These are phyloP conservation scores for Prorocentrum cordatum DNA, from an alignment of 169 alveolate species.

Conservation along the genomic window DNA sequence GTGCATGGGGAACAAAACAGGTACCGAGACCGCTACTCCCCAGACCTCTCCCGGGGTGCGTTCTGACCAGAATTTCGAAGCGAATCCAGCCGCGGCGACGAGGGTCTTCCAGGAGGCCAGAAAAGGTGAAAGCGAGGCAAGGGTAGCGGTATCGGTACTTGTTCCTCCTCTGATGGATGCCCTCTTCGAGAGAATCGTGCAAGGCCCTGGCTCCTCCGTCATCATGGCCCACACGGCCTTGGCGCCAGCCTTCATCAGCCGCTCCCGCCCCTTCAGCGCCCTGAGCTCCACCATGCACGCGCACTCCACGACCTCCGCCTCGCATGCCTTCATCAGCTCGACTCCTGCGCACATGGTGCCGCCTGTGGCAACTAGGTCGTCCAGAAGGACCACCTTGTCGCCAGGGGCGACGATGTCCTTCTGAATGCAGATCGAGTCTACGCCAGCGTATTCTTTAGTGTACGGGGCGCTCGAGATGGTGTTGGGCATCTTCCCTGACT, in stretches of 20 bases:
- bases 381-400: constrained; percentile 40
- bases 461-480: constrained; percentile 61
- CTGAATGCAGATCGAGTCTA: constrained; percentile 40
- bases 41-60: too few relatives aligned
- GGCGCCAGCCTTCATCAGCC: constrained; percentile 24
- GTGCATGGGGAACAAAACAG: too few relatives aligned
- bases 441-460: constrained; percentile 63
- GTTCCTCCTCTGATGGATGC: too few relatives aligned
- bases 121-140: too few relatives aligned
- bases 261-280: constrained; percentile 37
- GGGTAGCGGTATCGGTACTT: too few relatives aligned
- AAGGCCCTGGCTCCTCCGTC: too few relatives aligned
- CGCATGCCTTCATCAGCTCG: constrained; percentile 53
- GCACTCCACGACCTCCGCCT: constrained; percentile 58
- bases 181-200: too few relatives aligned
- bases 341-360: constrained; percentile 58
- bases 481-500: constrained; percentile 50
- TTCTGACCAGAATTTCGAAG: too few relatives aligned
- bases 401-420: constrained; percentile 36
- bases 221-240: too few relatives aligned
- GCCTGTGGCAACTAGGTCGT: constrained; percentile 58
- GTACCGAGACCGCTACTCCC: too few relatives aligned
- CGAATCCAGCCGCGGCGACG: too few relatives aligned
- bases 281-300: constrained; percentile 57
- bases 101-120: too few relatives aligned